Percentiles rank a stretch among this genome's conserved stretches.
phyloP scores from a whole-genome alignment of 2,329 filamentous ascomycete species.

The Ophiocordyceps unilateralis region DNA sequence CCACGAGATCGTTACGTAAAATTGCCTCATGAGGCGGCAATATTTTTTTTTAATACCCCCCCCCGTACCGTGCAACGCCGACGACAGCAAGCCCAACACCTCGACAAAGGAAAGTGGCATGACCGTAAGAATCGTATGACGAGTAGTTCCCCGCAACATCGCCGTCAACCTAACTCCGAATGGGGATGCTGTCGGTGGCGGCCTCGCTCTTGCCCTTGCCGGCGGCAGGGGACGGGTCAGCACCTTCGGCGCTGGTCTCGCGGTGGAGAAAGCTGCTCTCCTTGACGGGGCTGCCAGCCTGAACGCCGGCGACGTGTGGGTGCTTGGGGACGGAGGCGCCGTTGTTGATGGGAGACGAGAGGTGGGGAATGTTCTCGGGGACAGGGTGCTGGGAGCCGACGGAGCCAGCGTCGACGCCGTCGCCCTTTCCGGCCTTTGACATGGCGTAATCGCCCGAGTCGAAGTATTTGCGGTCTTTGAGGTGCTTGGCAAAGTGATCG shows the following conservation, averaged over 20 bases:
- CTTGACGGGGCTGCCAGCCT: conserved; percentile 69
- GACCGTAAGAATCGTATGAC: background rate
- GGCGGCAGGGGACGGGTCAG: conserved; percentile 9
- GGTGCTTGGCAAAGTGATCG: conserved; percentile 91
- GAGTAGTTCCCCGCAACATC: background rate
- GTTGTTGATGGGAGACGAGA: conserved; percentile 45
- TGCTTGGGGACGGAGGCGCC: conserved; percentile 18
- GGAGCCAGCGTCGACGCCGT: conserved; percentile 80
- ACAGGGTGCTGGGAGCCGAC: conserved; percentile 91
- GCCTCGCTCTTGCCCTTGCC: conserved; percentile 15
- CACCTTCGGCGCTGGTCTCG: conserved; percentile 52
- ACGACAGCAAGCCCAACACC: conserved; percentile 1
- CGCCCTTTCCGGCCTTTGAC: conserved; percentile 92
- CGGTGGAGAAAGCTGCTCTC: conserved; percentile 76
- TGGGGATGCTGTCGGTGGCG: conserved; percentile 35
- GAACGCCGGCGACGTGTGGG: conserved; percentile 25
- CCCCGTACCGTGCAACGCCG: conserved; percentile 3
- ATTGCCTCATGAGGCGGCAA: background rate
- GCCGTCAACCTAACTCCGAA: conserved; percentile 34
- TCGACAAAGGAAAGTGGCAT: background rate
- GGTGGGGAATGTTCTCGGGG: conserved; percentile 87
- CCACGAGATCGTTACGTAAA: background rate
- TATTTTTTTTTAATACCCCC: background rate
- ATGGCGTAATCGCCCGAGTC: conserved; percentile 93
- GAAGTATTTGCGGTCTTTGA: conserved; percentile 99